Conservation (phyloP, 169 alveolate species). For the Theileria annulata region DNA sequence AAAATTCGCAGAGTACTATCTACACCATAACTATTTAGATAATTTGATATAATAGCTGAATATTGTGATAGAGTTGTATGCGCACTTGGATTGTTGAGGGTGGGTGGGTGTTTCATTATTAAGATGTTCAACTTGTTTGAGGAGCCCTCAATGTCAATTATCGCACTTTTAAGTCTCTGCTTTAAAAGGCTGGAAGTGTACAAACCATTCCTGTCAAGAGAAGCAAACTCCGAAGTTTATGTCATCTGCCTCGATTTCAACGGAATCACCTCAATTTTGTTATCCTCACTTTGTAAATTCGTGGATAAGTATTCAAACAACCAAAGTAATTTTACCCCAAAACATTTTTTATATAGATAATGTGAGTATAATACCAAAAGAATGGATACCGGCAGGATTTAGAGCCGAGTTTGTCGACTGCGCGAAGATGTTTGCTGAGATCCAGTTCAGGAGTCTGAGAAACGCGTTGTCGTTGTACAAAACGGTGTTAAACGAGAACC, state of each 20-base stretch:
- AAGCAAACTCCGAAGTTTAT: conserved; percentile 71
- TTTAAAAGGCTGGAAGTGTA: conserved; percentile 72
- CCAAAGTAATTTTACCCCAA: not conserved
- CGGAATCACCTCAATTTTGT: conserved; percentile 74
- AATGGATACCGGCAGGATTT: conserved; percentile 77
- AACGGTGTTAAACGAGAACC: conserved; percentile 45
- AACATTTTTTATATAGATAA: not conserved
- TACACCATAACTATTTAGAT: not conserved
- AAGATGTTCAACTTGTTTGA: conserved; percentile 75
- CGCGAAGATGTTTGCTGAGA: conserved; percentile 66
- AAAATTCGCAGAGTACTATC: conserved; percentile 63
- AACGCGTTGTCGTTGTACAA: conserved; percentile 31
- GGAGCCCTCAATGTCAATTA: conserved; percentile 68
- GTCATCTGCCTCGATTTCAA: conserved; percentile 71
- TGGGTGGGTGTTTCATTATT: conserved; percentile 71
- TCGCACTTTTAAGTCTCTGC: conserved; percentile 70
- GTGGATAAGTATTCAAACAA: conserved; percentile 34
- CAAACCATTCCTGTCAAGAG: conserved; percentile 72
- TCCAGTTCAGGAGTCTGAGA: conserved; percentile 59
- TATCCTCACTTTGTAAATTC: conserved; percentile 65
- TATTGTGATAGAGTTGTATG: conserved; percentile 56
- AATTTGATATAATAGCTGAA: not conserved
- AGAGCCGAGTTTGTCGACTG: conserved; percentile 71
- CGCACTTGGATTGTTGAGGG: conserved; percentile 75
- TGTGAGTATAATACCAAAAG: conserved; percentile 53